Percentiles rank a stretch among this genome's conserved stretches.
Conservation (phyloP, 192 early-diverging fungal species). For the Linnemannia elongata region DNA sequence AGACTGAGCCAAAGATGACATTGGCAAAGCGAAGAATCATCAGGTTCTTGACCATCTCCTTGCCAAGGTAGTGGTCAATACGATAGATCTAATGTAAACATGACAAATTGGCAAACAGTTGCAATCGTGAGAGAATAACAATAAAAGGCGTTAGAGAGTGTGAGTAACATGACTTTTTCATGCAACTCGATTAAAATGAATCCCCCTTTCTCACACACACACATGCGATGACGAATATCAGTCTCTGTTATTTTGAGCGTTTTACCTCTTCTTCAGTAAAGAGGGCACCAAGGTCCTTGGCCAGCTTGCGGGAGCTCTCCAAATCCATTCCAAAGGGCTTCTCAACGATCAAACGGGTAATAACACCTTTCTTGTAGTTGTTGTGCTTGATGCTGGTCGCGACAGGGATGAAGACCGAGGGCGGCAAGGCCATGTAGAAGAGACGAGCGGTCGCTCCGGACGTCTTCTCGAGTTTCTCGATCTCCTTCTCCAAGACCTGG, state of each 20-base stretch:
- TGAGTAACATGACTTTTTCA: constrained; percentile 13
- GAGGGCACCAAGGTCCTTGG: constrained; percentile 74
- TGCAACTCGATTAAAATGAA: background rate
- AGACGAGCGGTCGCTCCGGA: constrained; percentile 75
- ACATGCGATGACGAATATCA: background rate
- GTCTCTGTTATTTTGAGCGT: background rate
- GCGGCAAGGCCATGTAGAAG: constrained; percentile 97
- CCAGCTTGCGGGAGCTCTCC: constrained; percentile 84
- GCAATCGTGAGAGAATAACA: background rate
- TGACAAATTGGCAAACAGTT: background rate
- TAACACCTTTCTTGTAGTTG: constrained; percentile 73
- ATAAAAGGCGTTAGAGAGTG: background rate
- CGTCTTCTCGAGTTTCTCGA: constrained; percentile 71
- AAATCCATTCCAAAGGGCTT: constrained; percentile 99
- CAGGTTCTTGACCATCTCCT: constrained; percentile 99
- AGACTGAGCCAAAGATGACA: constrained; percentile 92
- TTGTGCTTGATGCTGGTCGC: constrained; percentile 78
- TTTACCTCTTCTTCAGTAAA: constrained; percentile 92
- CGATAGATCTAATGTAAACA: constrained; percentile 81
- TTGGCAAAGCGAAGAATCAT: constrained; percentile 96
- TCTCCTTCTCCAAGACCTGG: constrained; percentile 70
- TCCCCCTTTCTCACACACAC: background rate
- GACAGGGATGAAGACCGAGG: constrained; percentile 95
- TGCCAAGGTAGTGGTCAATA: constrained; percentile 99
- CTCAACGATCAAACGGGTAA: constrained; percentile 93